Evolutionary conservation across 2,329 filamentous ascomycete genomes (phyloP), one percentile per base, ranked within the genome.

Genomic region (Hypoxylon sp.): DNA sequence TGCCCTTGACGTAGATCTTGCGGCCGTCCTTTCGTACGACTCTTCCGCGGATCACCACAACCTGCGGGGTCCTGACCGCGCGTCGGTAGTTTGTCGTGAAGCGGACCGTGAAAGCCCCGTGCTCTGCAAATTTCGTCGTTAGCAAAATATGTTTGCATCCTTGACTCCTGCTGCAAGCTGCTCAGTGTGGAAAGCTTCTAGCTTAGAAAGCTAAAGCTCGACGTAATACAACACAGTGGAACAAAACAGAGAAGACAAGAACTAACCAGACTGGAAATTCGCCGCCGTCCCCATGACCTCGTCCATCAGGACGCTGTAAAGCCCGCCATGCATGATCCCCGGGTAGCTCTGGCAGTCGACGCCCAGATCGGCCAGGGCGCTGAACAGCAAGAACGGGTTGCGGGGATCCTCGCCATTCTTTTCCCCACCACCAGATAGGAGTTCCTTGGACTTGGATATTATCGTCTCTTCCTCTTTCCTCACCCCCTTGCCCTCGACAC

Each of bases 231-330:
- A 25, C 21, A 38, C 6, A 7, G 8, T 29, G 8, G 31, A 19
- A 17, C 21, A 12, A 9, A 27, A 32, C 19, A 35, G 21, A 16
- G 13, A 16, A 23, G 12, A 29, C 34, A 2, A 20, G 7, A 31
- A 63, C 64, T 43, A 25, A 66, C 62, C 23, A 20, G 49, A 32
- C 27, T 67, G 64, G 7, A 58, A 31, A 31, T 65, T 66, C 16
- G 63, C 65, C 26, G 62, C 63, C n/a, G 61, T 67, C 4, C 65
- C 65, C 63, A 68, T 67, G 17, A 67, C 62, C 51, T 69, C 65
- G 53, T 68, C 65, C 49, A 69, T 48, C 7, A 68, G 55, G 7
- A 69, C 59, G 2, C 51, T 60, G 54, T 60, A 63, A 25, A 67
- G 42, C 0, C 67, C 65, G 16, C 67, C 65, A 57, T 69, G 65